Conservation (phyloP, 2,329 filamentous ascomycete genomes). For the Stagonosporopsis vannaccii region DNA sequence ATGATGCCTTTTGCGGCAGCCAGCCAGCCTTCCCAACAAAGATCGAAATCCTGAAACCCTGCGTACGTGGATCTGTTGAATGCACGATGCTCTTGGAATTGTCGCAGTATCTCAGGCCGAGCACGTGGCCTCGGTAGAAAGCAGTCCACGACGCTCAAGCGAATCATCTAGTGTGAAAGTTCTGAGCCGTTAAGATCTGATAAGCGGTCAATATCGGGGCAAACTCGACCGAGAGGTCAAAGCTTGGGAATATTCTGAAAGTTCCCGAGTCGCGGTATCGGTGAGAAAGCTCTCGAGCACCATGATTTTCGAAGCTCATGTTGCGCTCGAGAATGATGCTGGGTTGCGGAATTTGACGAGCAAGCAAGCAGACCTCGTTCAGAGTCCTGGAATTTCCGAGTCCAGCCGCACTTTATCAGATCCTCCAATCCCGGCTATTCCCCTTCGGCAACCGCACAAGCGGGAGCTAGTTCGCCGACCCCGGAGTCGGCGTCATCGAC, state of each 20-base stretch:
- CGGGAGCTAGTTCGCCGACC: slow-evolving; percentile 12
- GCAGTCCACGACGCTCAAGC: not conserved
- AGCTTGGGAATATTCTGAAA: not conserved
- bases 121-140: not conserved
- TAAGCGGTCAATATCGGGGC: slow-evolving; percentile 9
- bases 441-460: slow-evolving; percentile 12
- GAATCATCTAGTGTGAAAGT: not conserved
- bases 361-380: not conserved
- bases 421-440: not conserved
- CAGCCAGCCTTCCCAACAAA: not conserved
- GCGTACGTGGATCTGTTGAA: not conserved
- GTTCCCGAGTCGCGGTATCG: not conserved
- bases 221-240: slow-evolving; percentile 11
- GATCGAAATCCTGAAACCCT: not conserved
- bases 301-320: not conserved
- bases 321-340: not conserved
- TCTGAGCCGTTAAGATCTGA: slow-evolving; percentile 1
- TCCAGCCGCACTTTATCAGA: slow-evolving; percentile 10
- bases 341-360: not conserved
- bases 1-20: too few relatives aligned
- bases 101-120: not conserved
- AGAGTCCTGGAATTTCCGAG: not conserved
- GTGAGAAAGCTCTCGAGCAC: not conserved
- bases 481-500: slow-evolving; percentile 21
- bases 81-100: not conserved